Evolutionary conservation across 192 early-diverging fungal species (phyloP).

Genomic region (Spizellomyces sp.): DNA sequence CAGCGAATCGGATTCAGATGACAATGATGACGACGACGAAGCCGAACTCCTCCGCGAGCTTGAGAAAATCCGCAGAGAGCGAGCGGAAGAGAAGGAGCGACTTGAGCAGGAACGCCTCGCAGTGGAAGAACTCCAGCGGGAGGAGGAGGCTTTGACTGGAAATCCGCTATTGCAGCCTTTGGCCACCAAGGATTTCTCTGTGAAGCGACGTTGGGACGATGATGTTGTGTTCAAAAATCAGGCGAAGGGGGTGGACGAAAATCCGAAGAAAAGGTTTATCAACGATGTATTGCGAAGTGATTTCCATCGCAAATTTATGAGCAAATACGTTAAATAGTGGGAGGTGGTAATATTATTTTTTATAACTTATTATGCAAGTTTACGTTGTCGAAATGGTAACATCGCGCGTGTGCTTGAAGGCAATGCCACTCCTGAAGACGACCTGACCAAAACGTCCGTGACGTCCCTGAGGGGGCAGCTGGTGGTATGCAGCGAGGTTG

Average conservation of each 20-base stretch:
- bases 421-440: too few relatives aligned
- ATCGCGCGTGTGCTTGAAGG: too few relatives aligned
- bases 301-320: slow-evolving; percentile 97
- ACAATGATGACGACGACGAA: slow-evolving; percentile 90
- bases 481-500: too few relatives aligned
- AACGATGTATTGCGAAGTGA: slow-evolving; percentile 96
- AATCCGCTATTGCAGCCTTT: slow-evolving; percentile 76
- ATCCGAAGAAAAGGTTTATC: slow-evolving; percentile 91
- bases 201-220: slow-evolving; percentile 96
- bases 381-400: too few relatives aligned
- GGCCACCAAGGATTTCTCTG: slow-evolving; percentile 62
- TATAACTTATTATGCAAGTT: too few relatives aligned
- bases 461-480: too few relatives aligned
- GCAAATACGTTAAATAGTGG: slow-evolving; percentile 56
- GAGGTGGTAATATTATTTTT: too few relatives aligned
- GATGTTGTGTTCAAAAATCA: slow-evolving; percentile 99
- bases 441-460: too few relatives aligned
- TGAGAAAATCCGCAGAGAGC: slow-evolving; percentile 91
- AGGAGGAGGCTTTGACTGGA: slow-evolving; percentile 69
- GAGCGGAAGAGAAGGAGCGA: slow-evolving; percentile 88
- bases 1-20: slow-evolving; percentile 31
- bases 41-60: slow-evolving; percentile 70
- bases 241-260: slow-evolving; percentile 81
- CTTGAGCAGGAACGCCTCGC: slow-evolving; percentile 68
- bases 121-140: slow-evolving; percentile 56